Base-by-base conservation (phyloP, 2,329 filamentous ascomycete species). In the Trichoderma gracile region DNA sequence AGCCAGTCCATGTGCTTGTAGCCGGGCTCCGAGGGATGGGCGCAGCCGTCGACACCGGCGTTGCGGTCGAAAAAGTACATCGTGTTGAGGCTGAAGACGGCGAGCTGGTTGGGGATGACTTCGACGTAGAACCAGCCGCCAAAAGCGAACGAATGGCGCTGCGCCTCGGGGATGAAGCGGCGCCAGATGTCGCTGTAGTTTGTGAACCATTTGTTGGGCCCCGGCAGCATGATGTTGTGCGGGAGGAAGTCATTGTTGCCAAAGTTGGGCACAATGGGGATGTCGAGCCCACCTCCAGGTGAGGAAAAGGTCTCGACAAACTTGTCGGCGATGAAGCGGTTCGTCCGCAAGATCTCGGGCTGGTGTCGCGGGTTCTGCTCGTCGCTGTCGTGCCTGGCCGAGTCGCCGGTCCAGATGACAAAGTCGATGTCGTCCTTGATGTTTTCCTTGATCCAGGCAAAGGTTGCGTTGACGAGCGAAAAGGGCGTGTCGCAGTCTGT, bases 191-290 rank as follows among this genome's bases (percentile, higher is more conserved):
- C 82, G 27, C 86, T 80, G 71, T 95, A 97, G 53, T 83, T 83
- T 65, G 85, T 85, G 0, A 96, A 90, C 89, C 94, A 97, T 68
- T 85, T 84, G 72, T 97, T 97, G 17, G 95, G 95, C 0, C 94
- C 95, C 1, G 86, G 82, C 47, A 87, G 81, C 75, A 99, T 88
- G 73, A 98, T 96, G 72, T 99, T 99, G 79, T 99, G 95, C 1
- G 95, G 95, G 66, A 97, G 86, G 65, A 99, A 93, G 73, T 99
- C 95, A 77, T 99, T 99, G 79, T 99, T 99, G 66, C 95, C 95
- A 70, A 97, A 89, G 0, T 89, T 97, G 0, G 95, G 93, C 21
- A 99, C 83, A 33, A 98, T 86, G 4, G 95, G 94, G 4, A 98
- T 84, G 14, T 82, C 77, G 65, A 93, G 84, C 45, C 68, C 68